Evolutionary conservation across 2,329 filamentous ascomycete genomes (phyloP), one percentile per base, ranked within the genome.

Genomic region (Sphaerostilbella broomeana): DNA sequence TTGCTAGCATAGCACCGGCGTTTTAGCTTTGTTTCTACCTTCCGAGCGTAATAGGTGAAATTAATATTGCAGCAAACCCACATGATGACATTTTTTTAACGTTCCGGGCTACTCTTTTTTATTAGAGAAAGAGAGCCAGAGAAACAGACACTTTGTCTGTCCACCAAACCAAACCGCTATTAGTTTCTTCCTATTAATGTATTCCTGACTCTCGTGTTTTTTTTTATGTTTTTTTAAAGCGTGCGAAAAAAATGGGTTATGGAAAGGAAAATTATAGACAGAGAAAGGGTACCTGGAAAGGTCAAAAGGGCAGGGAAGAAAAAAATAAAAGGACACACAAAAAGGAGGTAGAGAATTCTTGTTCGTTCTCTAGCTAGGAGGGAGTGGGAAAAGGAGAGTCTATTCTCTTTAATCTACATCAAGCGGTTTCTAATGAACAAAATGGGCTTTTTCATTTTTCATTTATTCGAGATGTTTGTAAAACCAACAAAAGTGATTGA

Each of bases 1-100:
- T 38, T 38, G 28, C 27, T 35, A 44, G 50, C 50, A 51, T 51
- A 42, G 44, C 49, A 49, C 36, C 34, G 44, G 47, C 41, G 49
- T 45, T 48, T 38, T 24, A 20, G 22, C 19, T 22, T 32, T 40
- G n/a, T 36, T 21, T 34, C 27, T 34, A 29, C 31, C n/a, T 35
- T 28, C 18, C 21, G 29, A 28, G 45, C 38, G 42, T 47, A 45
- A 41, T 42, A 47, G 44, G 39, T 51, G 50, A 50, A 49, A 45
- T 41, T 52, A 41, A 48, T 50, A 24, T 32, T n/a, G n/a, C 35
- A 40, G 34, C 31, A 28, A 33, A 32, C 37, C 40, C 30, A 19
- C 9, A 16, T 21, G 21, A 29, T 40, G 11, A 25, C 25, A 13
- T 25, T 21, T n/a, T n/a, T 34, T 21, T 17, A 17, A 41, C 33